Conservation (phyloP, 2,329 filamentous ascomycete species). For the Pestalotiopsis sp. region DNA sequence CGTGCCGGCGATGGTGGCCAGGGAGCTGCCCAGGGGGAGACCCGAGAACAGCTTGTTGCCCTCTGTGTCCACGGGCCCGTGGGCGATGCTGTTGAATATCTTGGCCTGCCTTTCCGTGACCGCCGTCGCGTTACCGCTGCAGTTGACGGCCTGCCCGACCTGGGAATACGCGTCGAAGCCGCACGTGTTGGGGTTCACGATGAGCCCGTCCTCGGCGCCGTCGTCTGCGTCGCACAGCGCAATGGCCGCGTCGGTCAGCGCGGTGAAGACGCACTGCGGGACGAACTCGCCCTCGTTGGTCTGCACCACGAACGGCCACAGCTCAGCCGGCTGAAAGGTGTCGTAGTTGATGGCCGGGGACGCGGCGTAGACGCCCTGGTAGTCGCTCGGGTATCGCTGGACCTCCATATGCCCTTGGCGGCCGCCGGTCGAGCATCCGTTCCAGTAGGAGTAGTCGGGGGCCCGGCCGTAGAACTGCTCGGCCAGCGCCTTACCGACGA, state of each 20-base stretch:
- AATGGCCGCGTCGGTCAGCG: slow-evolving; percentile 4
- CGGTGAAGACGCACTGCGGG: neutral
- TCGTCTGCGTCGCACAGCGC: neutral
- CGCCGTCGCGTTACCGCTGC: slow-evolving; percentile 5
- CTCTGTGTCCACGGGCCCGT: slow-evolving; percentile 15
- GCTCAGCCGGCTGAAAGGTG: neutral
- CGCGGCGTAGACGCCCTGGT: slow-evolving; percentile 55
- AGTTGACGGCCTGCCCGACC: slow-evolving; percentile 12
- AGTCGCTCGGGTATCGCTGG: slow-evolving; percentile 54
- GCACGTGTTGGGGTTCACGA: slow-evolving; percentile 11
- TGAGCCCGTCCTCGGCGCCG: neutral
- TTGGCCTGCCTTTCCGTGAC: slow-evolving; percentile 16
- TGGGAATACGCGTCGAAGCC: slow-evolving; percentile 13
- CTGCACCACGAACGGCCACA: slow-evolving; percentile 13
- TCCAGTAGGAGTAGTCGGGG: slow-evolving; percentile 53
- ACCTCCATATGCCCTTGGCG: slow-evolving; percentile 57
- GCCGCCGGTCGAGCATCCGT: slow-evolving; percentile 53
- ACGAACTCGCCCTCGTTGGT: slow-evolving; percentile 15
- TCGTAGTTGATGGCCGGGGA: slow-evolving; percentile 41
- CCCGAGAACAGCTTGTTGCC: slow-evolving; percentile 12
- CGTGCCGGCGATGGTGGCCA: neutral
- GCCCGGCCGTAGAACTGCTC: slow-evolving; percentile 39
- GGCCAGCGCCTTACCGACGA: slow-evolving; percentile 47
- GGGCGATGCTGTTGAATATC: slow-evolving; percentile 13
- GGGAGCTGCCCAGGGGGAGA: slow-evolving; percentile 1